These are phyloP conservation scores for Tephrocybe sp. DNA, from an alignment of 768 basidiomycete species.

Conservation along the genomic window DNA sequence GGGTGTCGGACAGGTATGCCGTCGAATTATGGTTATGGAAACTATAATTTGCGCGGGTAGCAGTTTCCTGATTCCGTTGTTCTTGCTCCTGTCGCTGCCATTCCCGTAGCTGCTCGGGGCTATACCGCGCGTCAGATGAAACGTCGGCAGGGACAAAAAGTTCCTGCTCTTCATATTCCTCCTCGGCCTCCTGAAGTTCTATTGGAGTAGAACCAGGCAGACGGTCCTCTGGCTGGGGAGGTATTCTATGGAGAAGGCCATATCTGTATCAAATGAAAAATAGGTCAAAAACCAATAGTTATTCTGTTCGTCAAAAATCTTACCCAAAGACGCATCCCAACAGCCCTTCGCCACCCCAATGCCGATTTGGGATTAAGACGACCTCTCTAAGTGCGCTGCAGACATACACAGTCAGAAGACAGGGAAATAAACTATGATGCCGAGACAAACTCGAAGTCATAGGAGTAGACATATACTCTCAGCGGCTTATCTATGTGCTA, in stretches of 20 bases:
- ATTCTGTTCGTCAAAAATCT: conserved; percentile 20
- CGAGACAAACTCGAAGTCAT: conserved; percentile 86
- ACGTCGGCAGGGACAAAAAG: conserved; percentile 75
- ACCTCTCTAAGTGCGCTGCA: conserved; percentile 87
- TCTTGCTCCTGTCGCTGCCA: conserved; percentile 33
- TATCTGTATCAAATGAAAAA: conserved; percentile 48
- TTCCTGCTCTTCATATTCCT: conserved; percentile 61
- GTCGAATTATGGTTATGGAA: conserved; percentile 1
- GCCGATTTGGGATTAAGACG: conserved; percentile 91
- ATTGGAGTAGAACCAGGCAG: conserved; percentile 56
- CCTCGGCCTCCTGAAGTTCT: conserved; percentile 47
- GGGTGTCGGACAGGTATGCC: background rate
- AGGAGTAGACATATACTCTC: conserved; percentile 93
- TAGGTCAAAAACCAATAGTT: conserved; percentile 8
- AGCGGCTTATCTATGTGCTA: conserved; percentile 94
- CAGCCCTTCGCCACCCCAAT: conserved; percentile 97
- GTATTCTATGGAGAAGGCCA: conserved; percentile 92
- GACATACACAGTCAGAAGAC: conserved; percentile 10
- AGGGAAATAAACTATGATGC: conserved; percentile 4
- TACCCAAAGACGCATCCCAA: conserved; percentile 96
- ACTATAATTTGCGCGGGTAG: conserved; percentile 16
- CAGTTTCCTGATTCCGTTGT: conserved; percentile 27
- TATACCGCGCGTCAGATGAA: conserved; percentile 27
- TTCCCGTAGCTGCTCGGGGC: conserved; percentile 25
- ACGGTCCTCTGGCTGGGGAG: conserved; percentile 66